phyloP scores from a whole-genome alignment of 208 protist species.

The Willaertia magna region DNA sequence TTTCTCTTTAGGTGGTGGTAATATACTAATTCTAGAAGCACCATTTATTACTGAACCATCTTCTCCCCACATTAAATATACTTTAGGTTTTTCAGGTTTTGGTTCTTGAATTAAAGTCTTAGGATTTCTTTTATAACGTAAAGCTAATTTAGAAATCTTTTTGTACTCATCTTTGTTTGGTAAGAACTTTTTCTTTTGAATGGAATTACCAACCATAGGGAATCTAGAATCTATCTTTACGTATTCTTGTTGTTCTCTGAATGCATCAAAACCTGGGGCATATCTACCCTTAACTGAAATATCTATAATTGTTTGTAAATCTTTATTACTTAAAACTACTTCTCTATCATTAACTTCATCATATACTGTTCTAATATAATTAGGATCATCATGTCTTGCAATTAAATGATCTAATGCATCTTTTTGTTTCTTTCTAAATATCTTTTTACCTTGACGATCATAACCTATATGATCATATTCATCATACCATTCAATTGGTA shows the following conservation, averaged over 20 bases:
- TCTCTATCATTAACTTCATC: slow-evolving; percentile 71
- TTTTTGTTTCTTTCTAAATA: slow-evolving; percentile 58
- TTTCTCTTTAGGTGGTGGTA: slow-evolving; percentile 49
- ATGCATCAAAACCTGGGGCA: slow-evolving; percentile 68
- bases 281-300: slow-evolving; percentile 67
- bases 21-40: slow-evolving; percentile 65
- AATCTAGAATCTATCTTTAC: neutral
- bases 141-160: slow-evolving; percentile 70
- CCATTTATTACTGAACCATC: slow-evolving; percentile 42
- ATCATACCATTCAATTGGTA: slow-evolving; percentile 83
- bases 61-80: slow-evolving; percentile 57
- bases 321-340: slow-evolving; percentile 64
- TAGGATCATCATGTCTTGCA: slow-evolving; percentile 72
- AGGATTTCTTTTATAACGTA: slow-evolving; percentile 35
- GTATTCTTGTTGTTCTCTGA: slow-evolving; percentile 27
- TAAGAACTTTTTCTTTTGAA: slow-evolving; percentile 61
- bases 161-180: slow-evolving; percentile 69
- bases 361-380: slow-evolving; percentile 70
- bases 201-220: slow-evolving; percentile 21
- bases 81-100: slow-evolving; percentile 27
- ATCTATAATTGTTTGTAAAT: slow-evolving; percentile 77
- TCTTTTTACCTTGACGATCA: slow-evolving; percentile 68
- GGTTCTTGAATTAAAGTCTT: neutral
- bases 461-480: slow-evolving; percentile 78
- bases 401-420: slow-evolving; percentile 69